phyloP scores from a whole-genome alignment of 2,329 filamentous ascomycete genomes.

The Fusarium keratoplasticum region DNA sequence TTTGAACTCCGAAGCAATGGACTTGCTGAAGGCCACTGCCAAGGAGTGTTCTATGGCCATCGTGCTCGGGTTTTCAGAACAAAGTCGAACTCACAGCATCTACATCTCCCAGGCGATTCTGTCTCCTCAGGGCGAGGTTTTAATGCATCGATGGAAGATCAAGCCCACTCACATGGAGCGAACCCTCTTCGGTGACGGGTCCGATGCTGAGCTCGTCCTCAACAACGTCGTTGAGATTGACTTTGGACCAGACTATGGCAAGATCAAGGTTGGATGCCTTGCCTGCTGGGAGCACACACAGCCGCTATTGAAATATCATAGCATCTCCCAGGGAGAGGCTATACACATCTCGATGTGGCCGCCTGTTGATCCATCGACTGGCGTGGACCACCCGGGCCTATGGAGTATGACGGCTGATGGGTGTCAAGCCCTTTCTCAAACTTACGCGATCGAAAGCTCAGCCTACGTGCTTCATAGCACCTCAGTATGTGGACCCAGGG shows the following conservation, averaged over 20 bases:
- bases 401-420: slow-evolving; percentile 50
- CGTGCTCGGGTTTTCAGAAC: slow-evolving; percentile 56
- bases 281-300: slow-evolving; percentile 65
- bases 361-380: slow-evolving; percentile 33
- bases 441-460: slow-evolving; percentile 67
- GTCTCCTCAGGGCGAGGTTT: slow-evolving; percentile 51
- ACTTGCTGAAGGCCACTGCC: slow-evolving; percentile 47
- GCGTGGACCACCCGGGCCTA: slow-evolving; percentile 37
- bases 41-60: slow-evolving; percentile 51
- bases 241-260: slow-evolving; percentile 46
- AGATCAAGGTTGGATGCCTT: slow-evolving; percentile 42
- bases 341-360: slow-evolving; percentile 65
- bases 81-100: slow-evolving; percentile 47
- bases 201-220: slow-evolving; percentile 50
- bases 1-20: slow-evolving; percentile 54
- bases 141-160: slow-evolving; percentile 57
- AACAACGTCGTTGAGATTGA: slow-evolving; percentile 51
- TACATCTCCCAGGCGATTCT: slow-evolving; percentile 61
- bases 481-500: slow-evolving; percentile 53
- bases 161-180: slow-evolving; percentile 65
- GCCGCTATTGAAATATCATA: slow-evolving; percentile 61
- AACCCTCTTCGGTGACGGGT: slow-evolving; percentile 59
- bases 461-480: slow-evolving; percentile 61
- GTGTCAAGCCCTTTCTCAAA: slow-evolving; percentile 59
- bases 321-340: slow-evolving; percentile 55